Percentiles rank a stretch among this genome's conserved stretches.
phyloP scores from a whole-genome alignment of 1,284 basidiomycete genomes.

The Fistulina hepatica region DNA sequence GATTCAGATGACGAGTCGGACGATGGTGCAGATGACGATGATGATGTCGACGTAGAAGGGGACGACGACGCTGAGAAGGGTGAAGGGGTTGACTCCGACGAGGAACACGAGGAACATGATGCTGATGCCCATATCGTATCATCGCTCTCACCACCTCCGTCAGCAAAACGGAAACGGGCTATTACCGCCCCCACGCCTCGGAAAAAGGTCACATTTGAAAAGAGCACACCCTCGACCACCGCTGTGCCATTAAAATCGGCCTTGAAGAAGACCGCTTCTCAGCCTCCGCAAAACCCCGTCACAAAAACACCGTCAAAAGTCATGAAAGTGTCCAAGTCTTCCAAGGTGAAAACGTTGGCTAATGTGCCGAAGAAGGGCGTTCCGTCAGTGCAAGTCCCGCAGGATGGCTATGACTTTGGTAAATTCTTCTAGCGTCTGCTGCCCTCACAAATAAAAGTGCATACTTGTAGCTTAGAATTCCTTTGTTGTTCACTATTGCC shows the following conservation, averaged over 20 bases:
- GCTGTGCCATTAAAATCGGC: not conserved
- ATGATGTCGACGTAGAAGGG: conserved; percentile 20
- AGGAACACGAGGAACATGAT: conserved; percentile 16
- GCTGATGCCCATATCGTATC: conserved; percentile 27
- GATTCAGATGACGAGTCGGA: conserved; percentile 21
- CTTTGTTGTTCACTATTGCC: no score
- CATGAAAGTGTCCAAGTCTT: not conserved
- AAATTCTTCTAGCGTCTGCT: no score
- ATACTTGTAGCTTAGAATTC: no score
- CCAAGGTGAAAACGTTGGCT: no score
- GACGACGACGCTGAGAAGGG: conserved; percentile 26
- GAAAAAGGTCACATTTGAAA: conserved; percentile 15
- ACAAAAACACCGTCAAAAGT: not conserved
- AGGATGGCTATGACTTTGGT: no score
- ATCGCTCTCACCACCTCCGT: conserved; percentile 21
- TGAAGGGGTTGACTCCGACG: conserved; percentile 19
- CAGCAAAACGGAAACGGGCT: conserved; percentile 41
- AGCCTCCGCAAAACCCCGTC: no score
- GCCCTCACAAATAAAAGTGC: no score
- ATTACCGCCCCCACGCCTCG: conserved; percentile 24
- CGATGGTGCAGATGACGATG: conserved; percentile 18
- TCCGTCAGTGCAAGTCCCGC: no score
- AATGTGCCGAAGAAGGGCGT: no score
- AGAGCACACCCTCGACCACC: not conserved
- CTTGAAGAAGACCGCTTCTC: not conserved